Evolutionary conservation across 495 filamentous ascomycete genomes (phyloP).

Genomic region (Aspergillus olivimuriae): DNA sequence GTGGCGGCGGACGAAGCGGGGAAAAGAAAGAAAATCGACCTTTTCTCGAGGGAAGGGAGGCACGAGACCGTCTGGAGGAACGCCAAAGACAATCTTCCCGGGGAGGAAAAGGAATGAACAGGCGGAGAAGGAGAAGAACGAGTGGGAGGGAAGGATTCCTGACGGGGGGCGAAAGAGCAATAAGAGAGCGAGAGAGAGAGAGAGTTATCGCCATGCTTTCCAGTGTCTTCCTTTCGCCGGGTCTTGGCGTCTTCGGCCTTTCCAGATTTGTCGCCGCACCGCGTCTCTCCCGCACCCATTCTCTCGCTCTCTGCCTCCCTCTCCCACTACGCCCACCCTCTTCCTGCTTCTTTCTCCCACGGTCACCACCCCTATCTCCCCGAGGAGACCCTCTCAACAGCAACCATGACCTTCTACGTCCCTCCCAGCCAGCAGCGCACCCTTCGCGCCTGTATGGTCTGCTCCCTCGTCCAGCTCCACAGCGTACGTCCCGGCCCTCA

Average conservation of each 20-base stretch:
- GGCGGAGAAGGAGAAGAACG: slow-evolving; percentile 4
- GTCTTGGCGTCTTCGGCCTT: slow-evolving; percentile 19
- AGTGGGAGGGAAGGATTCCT: neutral
- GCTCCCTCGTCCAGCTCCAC: slow-evolving; percentile 79
- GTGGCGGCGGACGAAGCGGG: slow-evolving; percentile 5
- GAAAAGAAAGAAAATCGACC: too few relatives aligned
- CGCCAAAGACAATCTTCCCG: neutral
- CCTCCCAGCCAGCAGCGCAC: slow-evolving; percentile 64
- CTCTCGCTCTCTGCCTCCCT: too few relatives aligned
- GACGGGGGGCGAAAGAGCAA: neutral
- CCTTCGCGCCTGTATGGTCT: slow-evolving; percentile 97
- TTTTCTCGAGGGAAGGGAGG: slow-evolving; percentile 21
- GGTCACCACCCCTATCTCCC: slow-evolving; percentile 7
- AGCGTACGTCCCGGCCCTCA: slow-evolving; percentile 42
- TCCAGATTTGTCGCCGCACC: slow-evolving; percentile 18
- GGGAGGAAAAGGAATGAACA: slow-evolving; percentile 1
- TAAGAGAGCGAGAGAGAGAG: slow-evolving; percentile 1
- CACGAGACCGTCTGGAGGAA: slow-evolving; percentile 27
- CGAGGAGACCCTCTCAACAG: slow-evolving; percentile 1
- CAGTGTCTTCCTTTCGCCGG: slow-evolving; percentile 6
- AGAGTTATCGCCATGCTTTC: slow-evolving; percentile 3
- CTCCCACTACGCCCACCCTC: too few relatives aligned
- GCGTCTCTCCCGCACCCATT: too few relatives aligned
- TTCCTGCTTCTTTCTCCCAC: too few relatives aligned
- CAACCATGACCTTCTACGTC: slow-evolving; percentile 47